These are phyloP conservation scores for Saccharomycopsis phalli DNA, from an alignment of 1,139 yeast genomes.

Conservation along the genomic window DNA sequence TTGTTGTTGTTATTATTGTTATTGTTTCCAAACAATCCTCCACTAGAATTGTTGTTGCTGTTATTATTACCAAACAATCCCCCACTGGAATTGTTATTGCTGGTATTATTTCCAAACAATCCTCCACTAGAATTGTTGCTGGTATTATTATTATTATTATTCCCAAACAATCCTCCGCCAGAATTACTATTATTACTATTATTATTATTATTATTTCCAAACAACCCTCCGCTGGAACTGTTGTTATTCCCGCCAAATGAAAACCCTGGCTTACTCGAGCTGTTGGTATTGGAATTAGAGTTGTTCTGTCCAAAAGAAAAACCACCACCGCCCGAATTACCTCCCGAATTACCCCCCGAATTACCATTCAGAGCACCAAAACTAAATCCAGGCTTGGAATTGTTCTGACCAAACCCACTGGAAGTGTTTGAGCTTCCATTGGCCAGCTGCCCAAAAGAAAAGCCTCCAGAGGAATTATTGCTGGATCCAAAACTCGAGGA, in stretches of 20 bases:
- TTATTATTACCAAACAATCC: conserved; percentile 17
- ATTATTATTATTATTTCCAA: conserved; percentile 12
- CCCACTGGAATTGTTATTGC: conserved; percentile 3
- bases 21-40: conserved; percentile 28
- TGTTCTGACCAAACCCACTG: neutral
- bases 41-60: conserved; percentile 4
- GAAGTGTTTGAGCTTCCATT: neutral
- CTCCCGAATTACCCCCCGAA: neutral
- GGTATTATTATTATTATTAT: conserved; percentile 7
- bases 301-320: conserved; percentile 1
- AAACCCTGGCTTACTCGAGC: neutral
- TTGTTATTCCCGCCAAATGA: neutral
- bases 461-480: neutral
- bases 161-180: conserved; percentile 16
- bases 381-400: neutral
- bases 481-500: neutral
- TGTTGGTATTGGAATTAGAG: conserved; percentile 1
- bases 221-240: conserved; percentile 11
- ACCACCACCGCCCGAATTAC: too few species aligned
- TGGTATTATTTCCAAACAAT: conserved; percentile 22
- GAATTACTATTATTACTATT: conserved; percentile 5
- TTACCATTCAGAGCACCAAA: neutral
- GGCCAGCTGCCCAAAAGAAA: neutral
- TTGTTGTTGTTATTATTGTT: conserved; percentile 17
- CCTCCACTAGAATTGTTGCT: conserved; percentile 22